Evolutionary conservation across 2,329 filamentous ascomycete species (phyloP).

Genomic region (Xylaria sp.): DNA sequence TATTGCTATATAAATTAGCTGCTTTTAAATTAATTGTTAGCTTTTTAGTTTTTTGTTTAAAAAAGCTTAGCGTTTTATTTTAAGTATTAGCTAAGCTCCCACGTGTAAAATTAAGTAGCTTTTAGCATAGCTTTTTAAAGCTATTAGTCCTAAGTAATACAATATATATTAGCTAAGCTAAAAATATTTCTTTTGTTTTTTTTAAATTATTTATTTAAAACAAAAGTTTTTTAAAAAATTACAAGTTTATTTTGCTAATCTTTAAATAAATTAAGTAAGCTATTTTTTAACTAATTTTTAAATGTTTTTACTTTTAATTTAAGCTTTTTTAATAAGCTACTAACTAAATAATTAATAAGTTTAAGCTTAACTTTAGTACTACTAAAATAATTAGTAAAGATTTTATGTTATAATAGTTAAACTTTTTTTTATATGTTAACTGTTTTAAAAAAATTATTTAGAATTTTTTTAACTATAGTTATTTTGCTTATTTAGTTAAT

Average conservation of each 20-base stretch:
- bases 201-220: no score
- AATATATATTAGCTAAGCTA: no score
- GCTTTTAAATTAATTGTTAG: neutral
- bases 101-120: no score
- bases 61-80: neutral
- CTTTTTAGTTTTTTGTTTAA: neutral
- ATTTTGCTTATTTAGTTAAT: neutral
- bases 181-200: neutral
- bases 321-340: neutral
- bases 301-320: neutral
- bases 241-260: neutral
- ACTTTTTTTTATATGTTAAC: neutral
- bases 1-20: no score
- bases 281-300: neutral
- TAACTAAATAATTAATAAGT: neutral
- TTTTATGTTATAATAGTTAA: neutral
- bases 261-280: no score
- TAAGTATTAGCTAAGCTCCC: no score
- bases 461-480: neutral
- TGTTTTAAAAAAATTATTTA: neutral
- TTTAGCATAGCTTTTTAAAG: no score
- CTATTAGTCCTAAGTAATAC: no score
- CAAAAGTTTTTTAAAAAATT: constrained; percentile 1
- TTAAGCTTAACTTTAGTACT: neutral
- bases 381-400: neutral